Conservation (phyloP, 2,329 filamentous ascomycete genomes). For the Phaeosphaeria sp. region DNA sequence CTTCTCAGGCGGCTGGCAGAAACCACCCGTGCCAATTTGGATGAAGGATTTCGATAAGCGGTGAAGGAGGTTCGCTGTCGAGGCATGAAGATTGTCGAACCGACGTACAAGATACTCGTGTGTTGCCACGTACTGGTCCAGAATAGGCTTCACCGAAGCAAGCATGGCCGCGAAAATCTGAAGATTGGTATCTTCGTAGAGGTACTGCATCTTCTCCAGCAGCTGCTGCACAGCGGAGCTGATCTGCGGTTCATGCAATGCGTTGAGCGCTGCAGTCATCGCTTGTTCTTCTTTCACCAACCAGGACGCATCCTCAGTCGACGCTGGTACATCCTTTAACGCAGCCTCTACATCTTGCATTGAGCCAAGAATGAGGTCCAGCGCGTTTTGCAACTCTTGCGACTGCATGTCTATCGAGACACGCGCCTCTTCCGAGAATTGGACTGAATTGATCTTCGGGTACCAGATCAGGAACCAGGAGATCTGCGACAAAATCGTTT, state of each 20-base stretch:
- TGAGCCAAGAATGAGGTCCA: constrained; percentile 78
- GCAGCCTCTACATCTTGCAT: constrained; percentile 73
- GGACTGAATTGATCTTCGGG: constrained; percentile 5
- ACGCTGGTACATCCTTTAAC: constrained; percentile 61
- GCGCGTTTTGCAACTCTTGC: constrained; percentile 65
- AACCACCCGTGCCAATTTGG: constrained; percentile 81
- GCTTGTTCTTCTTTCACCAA: constrained; percentile 58
- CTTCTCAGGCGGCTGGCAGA: constrained; percentile 88
- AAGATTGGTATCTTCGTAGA: constrained; percentile 51
- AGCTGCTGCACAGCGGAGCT: constrained; percentile 53
- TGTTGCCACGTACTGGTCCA: constrained; percentile 73
- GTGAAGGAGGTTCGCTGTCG: constrained; percentile 76
- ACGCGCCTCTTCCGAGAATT: constrained; percentile 6
- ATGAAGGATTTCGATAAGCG: constrained; percentile 78
- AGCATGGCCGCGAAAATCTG: constrained; percentile 64
- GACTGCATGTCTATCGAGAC: constrained; percentile 57
- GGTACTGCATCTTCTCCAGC: constrained; percentile 53
- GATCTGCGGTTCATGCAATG: constrained; percentile 66
- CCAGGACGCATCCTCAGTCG: constrained; percentile 69
- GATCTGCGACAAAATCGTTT: constrained; percentile 64
- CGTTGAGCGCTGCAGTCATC: constrained; percentile 56
- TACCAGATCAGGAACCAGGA: constrained; percentile 64
- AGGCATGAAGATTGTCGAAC: constrained; percentile 70
- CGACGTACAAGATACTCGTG: constrained; percentile 64
- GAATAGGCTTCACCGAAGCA: constrained; percentile 69